Percentiles rank a stretch among this genome's conserved stretches.
Conservation (phyloP, 2,329 filamentous ascomycete species). For the Aspergillus tamarii region DNA sequence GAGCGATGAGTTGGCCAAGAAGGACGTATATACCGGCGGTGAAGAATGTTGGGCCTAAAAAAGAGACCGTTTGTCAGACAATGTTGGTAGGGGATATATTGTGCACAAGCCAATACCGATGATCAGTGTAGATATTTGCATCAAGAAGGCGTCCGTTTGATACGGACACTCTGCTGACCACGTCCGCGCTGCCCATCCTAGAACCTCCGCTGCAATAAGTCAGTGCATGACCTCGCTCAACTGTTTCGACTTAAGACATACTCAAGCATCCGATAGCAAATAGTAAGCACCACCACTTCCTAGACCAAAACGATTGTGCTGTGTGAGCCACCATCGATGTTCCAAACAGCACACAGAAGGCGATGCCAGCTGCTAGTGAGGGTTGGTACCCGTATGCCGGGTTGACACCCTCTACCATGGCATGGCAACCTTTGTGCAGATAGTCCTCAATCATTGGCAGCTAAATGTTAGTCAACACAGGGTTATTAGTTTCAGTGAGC, state of each 20-base stretch:
- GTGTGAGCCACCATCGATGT: slow-evolving; percentile 40
- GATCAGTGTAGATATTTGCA: slow-evolving; percentile 52
- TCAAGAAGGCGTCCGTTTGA: slow-evolving; percentile 52
- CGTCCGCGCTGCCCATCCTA: slow-evolving; percentile 51
- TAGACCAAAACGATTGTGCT: slow-evolving; percentile 39
- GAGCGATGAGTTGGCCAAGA: slow-evolving; percentile 51
- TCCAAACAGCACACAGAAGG: slow-evolving; percentile 37
- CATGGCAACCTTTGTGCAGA: slow-evolving; percentile 18
- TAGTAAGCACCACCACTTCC: slow-evolving; percentile 43
- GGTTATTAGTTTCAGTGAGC: too few species aligned
- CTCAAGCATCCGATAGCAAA: slow-evolving; percentile 41
- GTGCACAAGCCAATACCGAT: slow-evolving; percentile 29
- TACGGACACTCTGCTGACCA: slow-evolving; percentile 47
- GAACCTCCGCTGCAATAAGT: slow-evolving; percentile 40
- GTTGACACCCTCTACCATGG: slow-evolving; percentile 26
- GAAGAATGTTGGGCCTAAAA: slow-evolving; percentile 52
- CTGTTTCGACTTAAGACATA: slow-evolving; percentile 11
- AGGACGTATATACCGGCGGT: slow-evolving; percentile 56
- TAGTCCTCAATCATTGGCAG: too few species aligned
- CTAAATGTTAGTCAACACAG: too few species aligned
- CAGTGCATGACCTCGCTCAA: too few species aligned
- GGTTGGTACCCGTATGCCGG: slow-evolving; percentile 41
- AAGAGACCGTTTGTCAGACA: not conserved
- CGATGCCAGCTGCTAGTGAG: slow-evolving; percentile 37
- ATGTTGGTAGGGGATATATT: not conserved